Base-by-base conservation (phyloP, 805 yeast genomes). In the Starmera pachycereana region DNA sequence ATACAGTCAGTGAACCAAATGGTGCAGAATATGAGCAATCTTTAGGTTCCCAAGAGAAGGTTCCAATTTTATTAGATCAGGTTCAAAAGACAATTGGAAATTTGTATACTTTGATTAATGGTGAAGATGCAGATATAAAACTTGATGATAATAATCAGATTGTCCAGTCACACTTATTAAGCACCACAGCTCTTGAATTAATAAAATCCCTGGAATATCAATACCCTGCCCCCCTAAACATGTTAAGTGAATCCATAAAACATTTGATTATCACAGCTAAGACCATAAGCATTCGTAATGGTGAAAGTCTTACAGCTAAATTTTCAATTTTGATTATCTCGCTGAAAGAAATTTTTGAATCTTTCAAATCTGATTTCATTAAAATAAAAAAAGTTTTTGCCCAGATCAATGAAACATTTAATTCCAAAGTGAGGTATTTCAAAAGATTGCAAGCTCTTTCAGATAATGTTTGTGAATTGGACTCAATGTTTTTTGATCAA, bases 381-480 rank as follows among this genome's bases (percentile, higher is more conserved):
- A 34, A 16, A 4, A 37, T 56, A 8, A 53, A 56, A 37, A 81
- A 73, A 43, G 51, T 72, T 12, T 66, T 73, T 33, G 69, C 72
- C 16, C 63, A 65, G 34, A 63, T 79, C 44, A 76, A 86, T 46
- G 71, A 72, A 29, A 70, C 84, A 1, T 90, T 79, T 61, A 92
- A 90, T 58, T 64, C 78, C n/a, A 76, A 90, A 39, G 72, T 90
- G 32, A 82, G 73, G 34, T 92, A 89, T 57, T 92, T 80, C 62
- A 77, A 78, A 50, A 89, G 86, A 44, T 68, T 92, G 28, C 98
- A 92, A 58, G 80, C 71, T 39, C 71, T 89, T 19, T 87, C 97
- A 0, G 97, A 92, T 59, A 78, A 78, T 33, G 89, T 90, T 30
- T 71, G 71, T 8, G 69, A 74, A 8, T 63, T 74, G 39, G 64